Conservation (phyloP, 345 rosid genomes). For the Geranium rotundifolium region DNA sequence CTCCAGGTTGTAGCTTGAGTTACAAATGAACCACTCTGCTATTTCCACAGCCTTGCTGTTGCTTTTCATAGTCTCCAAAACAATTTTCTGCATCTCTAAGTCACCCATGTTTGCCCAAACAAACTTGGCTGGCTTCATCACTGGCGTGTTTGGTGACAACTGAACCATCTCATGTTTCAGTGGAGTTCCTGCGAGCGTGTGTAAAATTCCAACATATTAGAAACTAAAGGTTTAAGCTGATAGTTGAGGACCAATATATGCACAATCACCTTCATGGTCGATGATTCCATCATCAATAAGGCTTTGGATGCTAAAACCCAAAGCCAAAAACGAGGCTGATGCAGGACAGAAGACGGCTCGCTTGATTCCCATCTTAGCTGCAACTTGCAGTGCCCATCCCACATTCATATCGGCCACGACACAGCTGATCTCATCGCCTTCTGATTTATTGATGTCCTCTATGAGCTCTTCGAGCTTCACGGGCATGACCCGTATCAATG, state of each 20-base stretch:
- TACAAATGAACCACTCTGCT: constrained; percentile 8
- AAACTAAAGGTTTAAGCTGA: too few species aligned
- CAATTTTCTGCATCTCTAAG: not conserved
- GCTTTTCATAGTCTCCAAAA: not conserved
- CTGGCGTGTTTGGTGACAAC: constrained; percentile 9
- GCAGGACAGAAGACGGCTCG: constrained; percentile 14
- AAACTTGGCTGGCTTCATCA: not conserved
- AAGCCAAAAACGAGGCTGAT: not conserved
- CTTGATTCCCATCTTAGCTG: constrained; percentile 1
- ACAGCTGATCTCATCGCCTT: constrained; percentile 4
- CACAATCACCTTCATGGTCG: constrained; percentile 3
- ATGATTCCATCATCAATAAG: constrained; percentile 9
- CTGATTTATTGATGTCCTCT: not conserved
- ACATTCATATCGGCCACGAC: constrained; percentile 8
- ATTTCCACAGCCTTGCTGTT: not conserved
- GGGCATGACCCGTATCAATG: constrained; percentile 3
- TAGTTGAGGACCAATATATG: too few species aligned
- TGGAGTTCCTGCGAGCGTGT: constrained; percentile 5
- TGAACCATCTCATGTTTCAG: constrained; percentile 1
- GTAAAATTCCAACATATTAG: too few species aligned
- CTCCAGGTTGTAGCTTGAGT: constrained; percentile 15
- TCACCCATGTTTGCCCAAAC: constrained; percentile 9
- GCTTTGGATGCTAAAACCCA: constrained; percentile 3
- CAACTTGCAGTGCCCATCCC: constrained; percentile 11
- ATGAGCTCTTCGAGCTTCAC: constrained; percentile 6